A percentile compares a stretch with the other conserved stretches of the same genome.
Conservation (phyloP, 1,284 basidiomycete genomes). For the Gymnopus androsaceus region DNA sequence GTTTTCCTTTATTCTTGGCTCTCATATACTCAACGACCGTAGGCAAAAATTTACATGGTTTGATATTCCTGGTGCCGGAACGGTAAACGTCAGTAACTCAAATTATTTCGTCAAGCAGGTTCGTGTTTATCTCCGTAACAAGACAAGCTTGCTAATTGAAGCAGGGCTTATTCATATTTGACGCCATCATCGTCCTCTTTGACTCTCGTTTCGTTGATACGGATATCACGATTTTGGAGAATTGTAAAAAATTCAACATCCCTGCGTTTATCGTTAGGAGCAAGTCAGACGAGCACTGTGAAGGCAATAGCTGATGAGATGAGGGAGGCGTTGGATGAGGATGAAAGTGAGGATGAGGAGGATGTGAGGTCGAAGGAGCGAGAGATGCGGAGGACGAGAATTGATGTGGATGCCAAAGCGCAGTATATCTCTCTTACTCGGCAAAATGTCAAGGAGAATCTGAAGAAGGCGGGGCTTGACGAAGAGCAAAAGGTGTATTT, state of each 20-base stretch:
- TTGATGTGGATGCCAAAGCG: conserved; percentile 17
- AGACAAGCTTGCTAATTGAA: too few relatives aligned
- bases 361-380: conserved; percentile 7
- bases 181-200: conserved; percentile 31
- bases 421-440: conserved; percentile 30
- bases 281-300: conserved; percentile 38
- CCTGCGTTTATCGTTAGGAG: conserved; percentile 39
- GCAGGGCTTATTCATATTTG: conserved; percentile 40
- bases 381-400: not conserved
- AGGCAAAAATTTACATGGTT: conserved; percentile 36
- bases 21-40: too few relatives aligned
- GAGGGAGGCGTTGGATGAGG: conserved; percentile 28
- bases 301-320: conserved; percentile 32
- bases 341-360: conserved; percentile 16
- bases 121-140: too few relatives aligned
- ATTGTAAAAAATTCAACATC: conserved; percentile 32
- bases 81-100: conserved; percentile 33
- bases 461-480: conserved; percentile 27
- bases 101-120: conserved; percentile 39
- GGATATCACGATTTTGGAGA: conserved; percentile 25
- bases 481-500: conserved; percentile 34
- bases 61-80: conserved; percentile 39
- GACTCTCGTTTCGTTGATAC: conserved; percentile 23
- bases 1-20: too few relatives aligned
- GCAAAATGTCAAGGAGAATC: conserved; percentile 31